Conservation (phyloP, 495 filamentous ascomycete species). For the Hypomontagnella submonticulosa region DNA sequence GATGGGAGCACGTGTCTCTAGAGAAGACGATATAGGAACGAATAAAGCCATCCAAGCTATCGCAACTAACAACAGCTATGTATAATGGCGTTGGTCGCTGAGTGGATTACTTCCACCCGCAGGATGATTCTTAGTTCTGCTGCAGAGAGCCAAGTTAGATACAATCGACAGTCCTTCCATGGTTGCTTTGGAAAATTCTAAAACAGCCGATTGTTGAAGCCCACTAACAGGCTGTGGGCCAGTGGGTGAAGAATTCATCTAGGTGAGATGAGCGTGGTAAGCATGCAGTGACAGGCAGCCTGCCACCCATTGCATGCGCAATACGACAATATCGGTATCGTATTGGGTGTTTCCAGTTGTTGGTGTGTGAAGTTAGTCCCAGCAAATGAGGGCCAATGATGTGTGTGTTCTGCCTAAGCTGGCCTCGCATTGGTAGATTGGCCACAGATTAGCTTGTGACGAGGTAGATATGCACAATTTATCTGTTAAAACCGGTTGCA, state of each 20-base stretch:
- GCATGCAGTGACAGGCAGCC: conserved; percentile 42
- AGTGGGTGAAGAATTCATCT: conserved; percentile 31
- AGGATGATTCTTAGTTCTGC: conserved; percentile 16
- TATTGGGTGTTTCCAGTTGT: conserved; percentile 34
- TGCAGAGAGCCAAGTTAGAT: conserved; percentile 23
- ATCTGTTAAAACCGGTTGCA: conserved; percentile 45
- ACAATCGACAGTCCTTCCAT: conserved; percentile 14
- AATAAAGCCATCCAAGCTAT: conserved; percentile 1
- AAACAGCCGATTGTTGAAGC: conserved; percentile 33
- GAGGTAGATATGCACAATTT: conserved; percentile 37
- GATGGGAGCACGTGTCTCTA: conserved; percentile 22
- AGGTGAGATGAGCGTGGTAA: conserved; percentile 38
- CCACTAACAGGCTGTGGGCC: conserved; percentile 33
- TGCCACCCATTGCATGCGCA: conserved; percentile 29
- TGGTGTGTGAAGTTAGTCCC: conserved; percentile 32
- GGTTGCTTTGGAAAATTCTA: conserved; percentile 17
- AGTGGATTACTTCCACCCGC: conserved; percentile 9
- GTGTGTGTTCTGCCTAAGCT: conserved; percentile 41
- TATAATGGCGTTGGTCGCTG: conserved; percentile 14
- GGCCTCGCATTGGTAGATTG: conserved; percentile 44
- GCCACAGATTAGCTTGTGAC: conserved; percentile 42
- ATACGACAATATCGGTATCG: conserved; percentile 38
- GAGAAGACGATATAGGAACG: background rate
- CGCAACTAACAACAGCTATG: background rate
- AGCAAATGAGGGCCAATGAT: conserved; percentile 41